Base-by-base conservation (phyloP, 192 early-diverging fungal species). In the Rhizophlyctis rosea region DNA sequence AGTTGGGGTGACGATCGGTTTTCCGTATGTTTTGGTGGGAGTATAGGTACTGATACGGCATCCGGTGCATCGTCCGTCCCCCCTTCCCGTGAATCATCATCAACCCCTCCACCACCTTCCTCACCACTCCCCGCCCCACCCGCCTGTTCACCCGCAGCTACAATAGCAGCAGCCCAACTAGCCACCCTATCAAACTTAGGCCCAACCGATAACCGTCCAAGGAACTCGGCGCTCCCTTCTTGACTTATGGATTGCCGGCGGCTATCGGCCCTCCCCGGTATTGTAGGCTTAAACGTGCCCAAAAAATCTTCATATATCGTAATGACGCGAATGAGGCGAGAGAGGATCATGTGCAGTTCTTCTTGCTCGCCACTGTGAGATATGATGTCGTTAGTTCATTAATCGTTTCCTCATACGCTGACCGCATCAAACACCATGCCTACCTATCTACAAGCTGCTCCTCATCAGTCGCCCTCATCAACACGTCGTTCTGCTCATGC, bases 381-480 rank as follows among this genome's bases (percentile, higher is more conserved):
- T 9, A 30, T 4, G 5, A 3, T 11, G 29, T 30, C 54, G n/a
- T 3, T 30, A 30, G 3, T 55, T 29, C 54, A 55, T 39, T 11
- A 24, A 9, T n/a, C n/a, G n/a, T 13, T 30, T 16, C 7, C n/a
- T 34, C 55, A 30, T 9, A 4, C 34, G 13, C 32, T 30, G 21
- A 35, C 18, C 23, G 23, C 23, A 11, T 32, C 9, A n/a, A 3
- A 2, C 51, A n/a, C n/a, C n/a, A n/a, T n/a, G n/a, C n/a, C 61
- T 50, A 76, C 68, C 56, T 60, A 44, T 79, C 81, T 5, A 80
- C 71, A 9, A 82, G 64, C 59, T 82, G 68, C 54, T 76, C 76
- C 50, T 82, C 81, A 52, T 73, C 71, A 0, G 70, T 64, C n/a
- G 76, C 72, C n/a, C 73, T 49, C 63, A 74, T 68, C 33, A 82